Conservation (phyloP, 805 yeast genomes). For the Candida hispaniensis region DNA sequence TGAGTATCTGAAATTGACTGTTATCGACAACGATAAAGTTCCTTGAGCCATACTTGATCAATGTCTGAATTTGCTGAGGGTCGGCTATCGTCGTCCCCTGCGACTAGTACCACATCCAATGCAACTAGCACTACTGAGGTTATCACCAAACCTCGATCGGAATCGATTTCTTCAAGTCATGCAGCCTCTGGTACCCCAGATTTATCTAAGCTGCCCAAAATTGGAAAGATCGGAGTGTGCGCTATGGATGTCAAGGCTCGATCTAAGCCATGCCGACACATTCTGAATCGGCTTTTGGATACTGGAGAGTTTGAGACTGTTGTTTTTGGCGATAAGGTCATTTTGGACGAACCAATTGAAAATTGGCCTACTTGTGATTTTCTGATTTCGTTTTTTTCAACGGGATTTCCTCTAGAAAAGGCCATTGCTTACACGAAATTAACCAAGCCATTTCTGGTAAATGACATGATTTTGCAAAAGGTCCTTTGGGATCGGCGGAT, state of each 20-base stretch:
- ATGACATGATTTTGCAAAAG: constrained; percentile 84
- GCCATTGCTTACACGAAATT: constrained; percentile 85
- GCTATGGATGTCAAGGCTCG: constrained; percentile 98
- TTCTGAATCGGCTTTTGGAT: constrained; percentile 75
- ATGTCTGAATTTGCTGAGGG: too few relatives aligned
- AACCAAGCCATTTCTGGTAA: constrained; percentile 80
- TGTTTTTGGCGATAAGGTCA: constrained; percentile 94
- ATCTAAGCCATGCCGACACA: constrained; percentile 89
- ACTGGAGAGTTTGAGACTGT: constrained; percentile 95
- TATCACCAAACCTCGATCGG: too few relatives aligned
- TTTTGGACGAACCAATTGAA: constrained; percentile 82
- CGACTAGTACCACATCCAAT: too few relatives aligned
- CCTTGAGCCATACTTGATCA: too few relatives aligned
- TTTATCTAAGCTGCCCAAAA: constrained; percentile 24
- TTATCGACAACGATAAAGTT: too few relatives aligned
- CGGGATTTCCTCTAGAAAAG: constrained; percentile 91
- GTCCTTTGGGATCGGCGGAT: constrained; percentile 95
- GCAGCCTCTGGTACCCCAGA: constrained; percentile 16
- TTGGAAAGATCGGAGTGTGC: constrained; percentile 95
- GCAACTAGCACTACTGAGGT: too few relatives aligned
- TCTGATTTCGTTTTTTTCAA: constrained; percentile 83
- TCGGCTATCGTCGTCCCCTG: too few relatives aligned
- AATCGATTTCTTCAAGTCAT: constrained; percentile 7
- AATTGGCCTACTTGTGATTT: constrained; percentile 99
- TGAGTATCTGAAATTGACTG: too few relatives aligned